Evolutionary conservation across 176 grass and related monocot species (phyloP).

Genomic region (Themeda triandra): DNA sequence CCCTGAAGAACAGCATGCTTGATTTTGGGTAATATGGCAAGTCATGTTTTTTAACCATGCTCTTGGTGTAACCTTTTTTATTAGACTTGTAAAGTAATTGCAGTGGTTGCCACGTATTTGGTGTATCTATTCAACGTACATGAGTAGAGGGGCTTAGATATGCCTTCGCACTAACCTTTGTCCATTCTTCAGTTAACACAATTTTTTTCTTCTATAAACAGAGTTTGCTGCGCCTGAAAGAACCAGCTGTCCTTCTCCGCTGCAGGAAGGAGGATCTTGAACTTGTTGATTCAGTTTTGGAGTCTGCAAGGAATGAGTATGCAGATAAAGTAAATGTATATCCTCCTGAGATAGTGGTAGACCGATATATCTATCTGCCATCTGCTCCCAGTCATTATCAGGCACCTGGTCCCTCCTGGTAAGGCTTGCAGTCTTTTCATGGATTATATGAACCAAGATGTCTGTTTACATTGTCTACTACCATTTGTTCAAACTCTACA

Average conservation of each 20-base stretch:
- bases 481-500: background rate
- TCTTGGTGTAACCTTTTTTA: background rate
- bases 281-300: conserved; percentile 67
- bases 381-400: conserved; percentile 56
- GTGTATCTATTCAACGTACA: background rate
- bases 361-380: conserved; percentile 57
- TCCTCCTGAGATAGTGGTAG: conserved; percentile 26
- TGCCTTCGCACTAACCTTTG: background rate
- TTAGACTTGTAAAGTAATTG: background rate
- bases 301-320: conserved; percentile 64
- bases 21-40: background rate
- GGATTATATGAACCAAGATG: background rate
- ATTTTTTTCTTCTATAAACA: background rate
- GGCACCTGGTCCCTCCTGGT: conserved; percentile 61
- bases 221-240: background rate
- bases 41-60: background rate
- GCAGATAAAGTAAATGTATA: conserved; percentile 20
- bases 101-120: background rate
- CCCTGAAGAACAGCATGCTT: background rate
- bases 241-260: conserved; percentile 42
- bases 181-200: conserved; percentile 15
- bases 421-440: conserved; percentile 25
- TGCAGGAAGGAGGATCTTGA: conserved; percentile 70
- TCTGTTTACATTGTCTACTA: background rate
- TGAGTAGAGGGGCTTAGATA: background rate